Evolutionary conservation across 108 stramenopile genomes (phyloP), one percentile per base, ranked within the genome.

Genomic region (Nitzschia sp.): DNA sequence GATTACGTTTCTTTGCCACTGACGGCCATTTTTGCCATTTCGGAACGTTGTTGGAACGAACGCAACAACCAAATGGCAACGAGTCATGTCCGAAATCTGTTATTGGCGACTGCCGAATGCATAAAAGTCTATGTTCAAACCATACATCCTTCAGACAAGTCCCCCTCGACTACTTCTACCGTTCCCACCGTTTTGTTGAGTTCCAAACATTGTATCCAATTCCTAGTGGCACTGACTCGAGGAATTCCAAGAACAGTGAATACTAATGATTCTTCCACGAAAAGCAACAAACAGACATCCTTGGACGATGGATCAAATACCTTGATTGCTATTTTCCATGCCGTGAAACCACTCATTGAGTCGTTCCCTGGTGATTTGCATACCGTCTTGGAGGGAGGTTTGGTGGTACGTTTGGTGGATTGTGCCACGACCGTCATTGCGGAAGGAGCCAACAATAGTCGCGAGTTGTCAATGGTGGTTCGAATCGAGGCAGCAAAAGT

Each of bases 1-100:
- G 53, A 75, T 5, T 75, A 75, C 32, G 30, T 75, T 25, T 47
- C 74, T 28, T 51, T 75, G 8, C 74, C 74, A 0, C 42, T 75
- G 60, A 75, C 56, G 23, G 74, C 74, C 42, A 68, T 75, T n/a
- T 68, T 75, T 45, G 66, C 60, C 46, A 46, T 75, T 4, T 29
- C 51, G 28, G 57, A 29, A 21, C 21, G 5, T 31, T 0, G 13
- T 24, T 13, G 19, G 15, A 51, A 55, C 0, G 56, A 26, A 57
- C 0, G 19, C 23, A 17, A 38, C 21, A 62, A 13, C 26, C 1
- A 55, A 19, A 23, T 15, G 26, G 33, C 55, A 3, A 8, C 31
- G 8, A 55, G 54, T 38, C 23, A 67, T 21, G 18, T 67, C 9
- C 26, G 45, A 25, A 54, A 67, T 24, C 54, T 67, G 17, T 34